Evolutionary conservation across 208 protist genomes (phyloP).

Genomic region (Leishmania arabica): DNA sequence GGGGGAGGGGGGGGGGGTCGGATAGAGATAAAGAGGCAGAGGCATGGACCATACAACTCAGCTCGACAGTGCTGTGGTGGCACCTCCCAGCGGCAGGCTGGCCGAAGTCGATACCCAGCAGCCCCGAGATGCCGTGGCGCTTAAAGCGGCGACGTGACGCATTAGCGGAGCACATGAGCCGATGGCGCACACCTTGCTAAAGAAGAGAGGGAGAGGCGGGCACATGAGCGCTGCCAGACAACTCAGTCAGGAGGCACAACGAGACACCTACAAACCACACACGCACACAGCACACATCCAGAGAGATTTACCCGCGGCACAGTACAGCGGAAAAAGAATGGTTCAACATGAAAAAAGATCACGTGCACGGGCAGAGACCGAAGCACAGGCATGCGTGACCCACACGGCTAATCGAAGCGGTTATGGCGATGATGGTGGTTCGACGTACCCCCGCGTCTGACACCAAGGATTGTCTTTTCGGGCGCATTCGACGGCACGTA

Average conservation of each 20-base stretch:
- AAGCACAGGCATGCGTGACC: not conserved
- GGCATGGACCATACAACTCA: no score
- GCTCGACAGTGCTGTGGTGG: not conserved
- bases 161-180: not conserved
- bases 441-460: slow-evolving; percentile 62
- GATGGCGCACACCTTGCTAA: not conserved
- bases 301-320: not conserved
- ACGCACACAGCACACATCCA: not conserved
- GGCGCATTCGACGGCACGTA: slow-evolving; percentile 67
- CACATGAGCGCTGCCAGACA: not conserved
- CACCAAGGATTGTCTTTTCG: slow-evolving; percentile 84
- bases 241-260: not conserved
- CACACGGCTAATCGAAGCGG: slow-evolving; percentile 2
- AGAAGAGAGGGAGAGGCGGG: not conserved
- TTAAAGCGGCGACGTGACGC: not conserved
- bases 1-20: not conserved
- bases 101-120: not conserved
- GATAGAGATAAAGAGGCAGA: not conserved
- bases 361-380: not conserved
- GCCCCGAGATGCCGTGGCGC: not conserved
- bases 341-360: not conserved
- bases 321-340: not conserved
- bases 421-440: slow-evolving; percentile 17
- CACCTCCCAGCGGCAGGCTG: not conserved
- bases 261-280: not conserved